Percentiles rank a stretch among this genome's conserved stretches.
phyloP scores from a whole-genome alignment of 495 filamentous ascomycete species.

The Neurospora sp. region DNA sequence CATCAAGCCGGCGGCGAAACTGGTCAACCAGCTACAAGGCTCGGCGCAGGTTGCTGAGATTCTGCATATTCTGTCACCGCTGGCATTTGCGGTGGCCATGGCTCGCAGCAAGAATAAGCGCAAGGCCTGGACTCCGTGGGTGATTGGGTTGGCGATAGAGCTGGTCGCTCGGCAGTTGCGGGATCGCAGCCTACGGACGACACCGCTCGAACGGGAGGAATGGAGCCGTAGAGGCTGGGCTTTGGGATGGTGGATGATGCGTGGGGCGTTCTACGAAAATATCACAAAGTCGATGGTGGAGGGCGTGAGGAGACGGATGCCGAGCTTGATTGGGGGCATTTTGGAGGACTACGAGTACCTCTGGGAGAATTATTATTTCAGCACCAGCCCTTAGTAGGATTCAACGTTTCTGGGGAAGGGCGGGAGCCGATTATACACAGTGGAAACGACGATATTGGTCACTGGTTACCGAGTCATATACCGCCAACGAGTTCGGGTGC shows the following conservation, averaged over 20 bases:
- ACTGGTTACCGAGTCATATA: not conserved
- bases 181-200: constrained; percentile 65
- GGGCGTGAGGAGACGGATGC: constrained; percentile 62
- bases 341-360: constrained; percentile 94
- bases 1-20: constrained; percentile 76
- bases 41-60: constrained; percentile 67
- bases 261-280: constrained; percentile 92
- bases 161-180: constrained; percentile 74
- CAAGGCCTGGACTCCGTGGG: constrained; percentile 74
- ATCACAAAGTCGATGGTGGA: constrained; percentile 70
- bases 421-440: not conserved
- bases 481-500: not conserved
- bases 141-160: constrained; percentile 79
- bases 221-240: constrained; percentile 76
- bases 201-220: constrained; percentile 80
- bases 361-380: constrained; percentile 97
- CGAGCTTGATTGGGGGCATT: constrained; percentile 70
- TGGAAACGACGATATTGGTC: not conserved
- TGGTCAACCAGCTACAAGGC: constrained; percentile 69
- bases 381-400: constrained; percentile 30
- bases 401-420: not conserved
- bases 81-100: constrained; percentile 81
- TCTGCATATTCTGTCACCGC: constrained; percentile 82
- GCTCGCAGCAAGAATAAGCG: constrained; percentile 53
- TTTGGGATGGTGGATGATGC: constrained; percentile 90